Conservation (phyloP, 163 green algal genomes). For the Chloromonas sp. region DNA sequence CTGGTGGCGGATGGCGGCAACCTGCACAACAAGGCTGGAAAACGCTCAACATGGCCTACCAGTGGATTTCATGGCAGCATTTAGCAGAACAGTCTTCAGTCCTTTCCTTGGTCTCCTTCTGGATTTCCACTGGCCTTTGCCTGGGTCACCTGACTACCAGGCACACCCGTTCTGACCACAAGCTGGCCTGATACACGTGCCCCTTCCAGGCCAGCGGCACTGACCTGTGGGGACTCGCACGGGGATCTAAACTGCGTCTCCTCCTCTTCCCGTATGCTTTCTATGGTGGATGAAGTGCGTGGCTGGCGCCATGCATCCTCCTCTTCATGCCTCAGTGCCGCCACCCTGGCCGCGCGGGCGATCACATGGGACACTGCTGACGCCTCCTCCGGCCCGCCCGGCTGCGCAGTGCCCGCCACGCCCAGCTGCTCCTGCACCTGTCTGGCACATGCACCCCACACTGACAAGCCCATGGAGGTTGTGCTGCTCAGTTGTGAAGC, state of each 20-base stretch:
- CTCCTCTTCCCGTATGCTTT: background rate
- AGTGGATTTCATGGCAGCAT: background rate
- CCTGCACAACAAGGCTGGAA: background rate
- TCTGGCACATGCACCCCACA: background rate
- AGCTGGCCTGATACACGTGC: background rate
- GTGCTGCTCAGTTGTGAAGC: background rate
- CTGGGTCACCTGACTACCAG: background rate
- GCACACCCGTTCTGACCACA: background rate
- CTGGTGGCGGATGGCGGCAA: background rate
- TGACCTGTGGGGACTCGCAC: background rate
- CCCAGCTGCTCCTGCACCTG: background rate
- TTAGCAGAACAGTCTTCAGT: no score
- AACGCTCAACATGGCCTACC: background rate
- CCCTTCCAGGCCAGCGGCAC: background rate
- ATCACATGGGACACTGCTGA: background rate
- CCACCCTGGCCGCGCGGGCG: background rate
- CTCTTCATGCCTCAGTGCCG: background rate
- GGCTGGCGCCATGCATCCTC: background rate
- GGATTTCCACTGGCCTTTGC: no score
- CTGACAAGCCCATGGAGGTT: background rate
- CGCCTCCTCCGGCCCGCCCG: background rate
- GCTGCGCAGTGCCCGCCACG: background rate
- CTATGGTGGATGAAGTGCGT: background rate
- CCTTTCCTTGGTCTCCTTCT: no score
- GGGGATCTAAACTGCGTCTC: background rate